Evolutionary conservation across 176 grass and related monocot genomes (phyloP), one percentile per base, ranked within the genome.

Genomic region (Raddia guianensis): DNA sequence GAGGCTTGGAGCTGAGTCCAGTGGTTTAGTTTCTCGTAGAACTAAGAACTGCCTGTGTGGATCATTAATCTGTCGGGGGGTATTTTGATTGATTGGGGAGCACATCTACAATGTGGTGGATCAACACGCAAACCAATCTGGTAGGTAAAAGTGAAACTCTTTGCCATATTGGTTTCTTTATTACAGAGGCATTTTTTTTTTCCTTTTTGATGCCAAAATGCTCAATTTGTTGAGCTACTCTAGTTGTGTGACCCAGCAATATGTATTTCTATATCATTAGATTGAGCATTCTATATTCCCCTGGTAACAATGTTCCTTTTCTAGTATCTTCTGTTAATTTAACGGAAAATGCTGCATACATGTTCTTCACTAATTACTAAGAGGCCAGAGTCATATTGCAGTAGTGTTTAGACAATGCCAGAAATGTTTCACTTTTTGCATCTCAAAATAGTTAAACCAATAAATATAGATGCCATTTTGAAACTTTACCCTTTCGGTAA

Each of bases 11-110:
- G 73, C 68, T 13, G 89, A 80, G 48, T 66, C 80, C 21, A 56
- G 56, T 66, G 51, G 68, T 56, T 66, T 40, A 72, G 84, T 56
- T 56, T 74, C 81, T 78, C 86, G 1, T 73, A 68, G 67, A 83
- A 64, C 77, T 27, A 90, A 84, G 83, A 79, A 82, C 49, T 97
- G 93, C 83, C 64, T 93, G 10, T 93, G 93, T 86, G 90, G 83
- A 62, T 85, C 90, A 45, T 42, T 13, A 63, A 85, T 72, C 82
- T 93, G 93, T 63, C 67, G 80, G 18, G 67, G 90, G 27, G 12
- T 86, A 66, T 93, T 97, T 88, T 82, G 73, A 68, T 93, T 76
- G 46, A 77, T 16, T 34, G 6, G 19, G 46, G 35, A 14, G 14
- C 65, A 68, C 58, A 68, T 85, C 51, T 82, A 75, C n/a, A 15